Conservation (phyloP, 2,329 filamentous ascomycete species). For the Paraphaeosphaeria sporulosa region DNA sequence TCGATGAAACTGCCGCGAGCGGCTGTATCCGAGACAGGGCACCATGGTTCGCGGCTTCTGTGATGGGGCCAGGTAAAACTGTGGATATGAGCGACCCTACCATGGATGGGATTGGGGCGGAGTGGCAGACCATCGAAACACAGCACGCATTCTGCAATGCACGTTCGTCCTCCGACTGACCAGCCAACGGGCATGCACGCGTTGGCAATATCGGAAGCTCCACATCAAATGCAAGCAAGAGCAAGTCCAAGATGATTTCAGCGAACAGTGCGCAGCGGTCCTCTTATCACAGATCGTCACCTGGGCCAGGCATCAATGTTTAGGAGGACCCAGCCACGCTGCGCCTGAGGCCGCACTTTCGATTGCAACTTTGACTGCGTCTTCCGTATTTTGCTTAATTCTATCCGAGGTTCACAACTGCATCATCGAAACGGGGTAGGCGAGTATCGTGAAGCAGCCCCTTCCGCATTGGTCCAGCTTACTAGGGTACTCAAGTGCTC, state of each 20-base stretch:
- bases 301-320: constrained; percentile 13
- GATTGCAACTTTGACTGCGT: not conserved
- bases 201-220: constrained; percentile 1
- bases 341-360: not conserved
- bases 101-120: not conserved
- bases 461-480: no score
- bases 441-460: no score
- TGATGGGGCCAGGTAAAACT: not conserved
- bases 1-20: not conserved
- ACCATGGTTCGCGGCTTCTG: not conserved
- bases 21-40: not conserved
- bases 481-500: no score
- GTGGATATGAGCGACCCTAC: not conserved
- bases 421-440: not conserved
- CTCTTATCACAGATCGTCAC: constrained; percentile 11
- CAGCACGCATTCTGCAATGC: not conserved
- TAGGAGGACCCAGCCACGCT: constrained; percentile 9
- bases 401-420: no score
- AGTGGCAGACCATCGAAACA: not conserved
- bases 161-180: not conserved
- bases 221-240: not conserved
- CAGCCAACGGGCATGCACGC: not conserved
- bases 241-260: not conserved
- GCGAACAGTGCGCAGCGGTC: not conserved
- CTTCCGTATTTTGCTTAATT: no score